phyloP scores from a whole-genome alignment of 116 monocot species.

The Zostera marina region DNA sequence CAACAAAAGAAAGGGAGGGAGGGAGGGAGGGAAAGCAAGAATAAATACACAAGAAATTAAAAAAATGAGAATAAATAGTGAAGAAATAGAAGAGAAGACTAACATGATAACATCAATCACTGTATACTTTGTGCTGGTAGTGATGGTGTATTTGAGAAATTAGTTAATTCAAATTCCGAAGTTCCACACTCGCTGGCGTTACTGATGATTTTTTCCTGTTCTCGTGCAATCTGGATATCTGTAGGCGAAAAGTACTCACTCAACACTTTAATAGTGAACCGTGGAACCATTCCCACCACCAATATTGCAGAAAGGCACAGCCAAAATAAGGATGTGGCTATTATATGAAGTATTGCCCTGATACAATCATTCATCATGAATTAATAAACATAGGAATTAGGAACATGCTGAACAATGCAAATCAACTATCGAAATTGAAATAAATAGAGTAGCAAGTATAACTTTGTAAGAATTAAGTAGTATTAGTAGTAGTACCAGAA shows the following conservation, averaged over 20 bases:
- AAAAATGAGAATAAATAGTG: background rate
- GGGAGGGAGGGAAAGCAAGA: no score
- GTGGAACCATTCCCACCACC: conserved; percentile 47
- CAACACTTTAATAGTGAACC: conserved; percentile 47
- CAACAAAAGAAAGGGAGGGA: no score
- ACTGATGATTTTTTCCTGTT: conserved; percentile 44
- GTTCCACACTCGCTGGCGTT: conserved; percentile 5
- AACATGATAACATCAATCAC: no score
- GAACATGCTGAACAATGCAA: background rate
- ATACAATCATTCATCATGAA: background rate
- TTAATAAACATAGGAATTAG: background rate
- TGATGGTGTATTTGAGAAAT: background rate
- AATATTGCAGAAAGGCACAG: conserved; percentile 40
- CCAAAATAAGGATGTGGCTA: conserved; percentile 62
- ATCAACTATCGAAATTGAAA: background rate
- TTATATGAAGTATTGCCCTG: conserved; percentile 76
- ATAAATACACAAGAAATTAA: background rate
- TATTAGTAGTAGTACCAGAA: conserved; percentile 38
- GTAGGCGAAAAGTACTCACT: conserved; percentile 39
- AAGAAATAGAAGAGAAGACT: background rate
- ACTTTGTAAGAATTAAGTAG: background rate
- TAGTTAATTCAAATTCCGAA: conserved; percentile 4
- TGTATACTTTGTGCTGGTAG: background rate
- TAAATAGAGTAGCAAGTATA: background rate
- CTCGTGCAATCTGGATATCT: conserved; percentile 76